A percentile compares a stretch with the other conserved stretches of the same genome.
Evolutionary conservation across 192 early-diverging fungal species (phyloP).

Genomic region (Lunasporangiospora selenospora): DNA sequence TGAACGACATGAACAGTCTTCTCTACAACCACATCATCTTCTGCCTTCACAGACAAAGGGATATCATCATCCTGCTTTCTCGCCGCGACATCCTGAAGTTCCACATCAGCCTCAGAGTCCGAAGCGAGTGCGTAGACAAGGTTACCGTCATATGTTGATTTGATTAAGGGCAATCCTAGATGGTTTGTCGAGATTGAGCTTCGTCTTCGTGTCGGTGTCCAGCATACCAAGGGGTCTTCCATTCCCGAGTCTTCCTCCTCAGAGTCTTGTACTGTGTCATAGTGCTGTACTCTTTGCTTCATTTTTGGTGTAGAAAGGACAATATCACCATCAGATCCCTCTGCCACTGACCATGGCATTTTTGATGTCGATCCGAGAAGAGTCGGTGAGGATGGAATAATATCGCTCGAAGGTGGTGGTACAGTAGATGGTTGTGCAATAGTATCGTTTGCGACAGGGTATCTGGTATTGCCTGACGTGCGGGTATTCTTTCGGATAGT

Average conservation of each 20-base stretch:
- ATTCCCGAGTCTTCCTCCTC: slow-evolving; percentile 25
- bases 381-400: background rate
- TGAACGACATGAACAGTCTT: no score
- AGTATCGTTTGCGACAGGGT: slow-evolving; percentile 21
- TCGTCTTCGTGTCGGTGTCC: background rate
- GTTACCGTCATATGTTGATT: background rate
- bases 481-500: background rate
- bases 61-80: background rate
- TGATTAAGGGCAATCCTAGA: slow-evolving; percentile 10
- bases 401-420: no score
- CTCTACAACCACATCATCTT: no score
- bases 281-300: slow-evolving; percentile 28
- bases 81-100: background rate
- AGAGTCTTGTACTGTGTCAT: slow-evolving; percentile 27
- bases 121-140: slow-evolving; percentile 6
- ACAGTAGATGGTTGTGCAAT: background rate
- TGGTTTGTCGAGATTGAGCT: slow-evolving; percentile 4
- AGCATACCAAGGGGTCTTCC: background rate
- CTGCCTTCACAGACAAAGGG: no score
- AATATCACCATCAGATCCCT: slow-evolving; percentile 32
- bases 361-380: background rate
- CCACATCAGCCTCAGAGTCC: slow-evolving; percentile 33
- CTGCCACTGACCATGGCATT: slow-evolving; percentile 35
- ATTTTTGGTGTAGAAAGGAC: slow-evolving; percentile 34
- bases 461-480: background rate